Base-by-base conservation (phyloP, 2,329 filamentous ascomycete genomes). In the Aspergillus tubingensis region DNA sequence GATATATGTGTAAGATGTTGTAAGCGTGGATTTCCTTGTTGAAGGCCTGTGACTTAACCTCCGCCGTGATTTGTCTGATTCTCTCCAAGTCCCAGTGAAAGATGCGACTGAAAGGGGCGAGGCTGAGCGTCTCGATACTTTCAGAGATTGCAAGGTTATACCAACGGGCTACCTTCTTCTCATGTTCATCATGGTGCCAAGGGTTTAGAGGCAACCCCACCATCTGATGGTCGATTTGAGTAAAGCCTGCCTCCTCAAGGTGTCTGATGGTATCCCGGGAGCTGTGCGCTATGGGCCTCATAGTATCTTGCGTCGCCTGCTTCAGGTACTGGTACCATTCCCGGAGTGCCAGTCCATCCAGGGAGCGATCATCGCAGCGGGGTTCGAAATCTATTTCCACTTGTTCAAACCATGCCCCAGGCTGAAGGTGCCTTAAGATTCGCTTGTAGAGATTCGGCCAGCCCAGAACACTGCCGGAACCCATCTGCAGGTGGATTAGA, bases 371-470 rank as follows among this genome's bases (percentile, higher is more conserved):
- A 64, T 92, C 88, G 70, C 87, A 90, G 54, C 86, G 86, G 17
- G 92, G 91, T 51, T 85, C 81, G 76, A 91, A 91, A 75, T 98
- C 92, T 57, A 98, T 89, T 74, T 98, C 94, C 51, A 96, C 86
- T 67, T 96, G 92, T 76, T 98, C 93, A 58, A 97, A 83, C 57
- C 93, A 94, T 43, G 80, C 83, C 1, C 88, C 88, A 1, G 92
- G 91, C 67, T 87, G 87, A 25, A 97, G 82, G 71, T 96, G 91
- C 85, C 83, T 79, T 66, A 87, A 88, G 32, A 88, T 81, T 68
- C 90, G 90, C 63, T 81, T 78, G 75, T 96, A 97, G 47, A 95
- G 79, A 49, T 84, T 82, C 3, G 83, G 81, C 92, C 92, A 97
- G 70, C 87, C 88, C 21, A 83, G 81, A 54, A 97, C 88, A 72